Conservation (phyloP, 768 basidiomycete species). For the Boletellus emodensis region DNA sequence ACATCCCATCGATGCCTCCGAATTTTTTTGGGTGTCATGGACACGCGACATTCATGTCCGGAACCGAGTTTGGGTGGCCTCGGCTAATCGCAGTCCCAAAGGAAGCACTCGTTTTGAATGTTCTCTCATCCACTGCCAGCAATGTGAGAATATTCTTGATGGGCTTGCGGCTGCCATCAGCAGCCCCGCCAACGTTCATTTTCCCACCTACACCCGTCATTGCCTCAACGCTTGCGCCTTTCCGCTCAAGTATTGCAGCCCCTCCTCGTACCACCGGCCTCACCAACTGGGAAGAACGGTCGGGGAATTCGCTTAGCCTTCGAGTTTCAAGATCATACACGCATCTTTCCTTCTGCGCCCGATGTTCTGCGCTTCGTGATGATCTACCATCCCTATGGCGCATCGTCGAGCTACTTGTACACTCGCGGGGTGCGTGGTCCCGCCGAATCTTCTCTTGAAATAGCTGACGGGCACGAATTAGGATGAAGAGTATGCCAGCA, state of each 20-base stretch:
- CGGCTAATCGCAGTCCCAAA: too few species aligned
- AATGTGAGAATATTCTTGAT: too few species aligned
- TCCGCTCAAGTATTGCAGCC: not conserved
- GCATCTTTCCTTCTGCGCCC: slow-evolving; percentile 5
- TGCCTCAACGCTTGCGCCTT: not conserved
- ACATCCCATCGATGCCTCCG: too few species aligned
- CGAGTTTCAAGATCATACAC: not conserved
- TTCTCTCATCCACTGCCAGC: too few species aligned
- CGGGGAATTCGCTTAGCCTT: not conserved
- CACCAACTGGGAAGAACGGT: not conserved
- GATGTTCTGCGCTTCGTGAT: slow-evolving; percentile 24
- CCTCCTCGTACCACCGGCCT: not conserved
- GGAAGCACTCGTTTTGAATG: too few species aligned
- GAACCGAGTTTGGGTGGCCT: too few species aligned
- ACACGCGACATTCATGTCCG: too few species aligned
- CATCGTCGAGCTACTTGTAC: slow-evolving; percentile 27
- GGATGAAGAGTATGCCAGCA: slow-evolving; percentile 4
- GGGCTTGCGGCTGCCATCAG: too few species aligned
- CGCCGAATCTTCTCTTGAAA: not conserved
- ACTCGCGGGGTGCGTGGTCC: slow-evolving; percentile 18
- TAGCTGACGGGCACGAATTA: slow-evolving; percentile 2
- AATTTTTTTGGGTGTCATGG: too few species aligned
- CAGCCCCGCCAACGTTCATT: too few species aligned
- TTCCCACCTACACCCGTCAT: not conserved
- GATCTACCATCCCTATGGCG: slow-evolving; percentile 29